phyloP scores from a whole-genome alignment of 345 rosid species.

The Trapa bicornis region DNA sequence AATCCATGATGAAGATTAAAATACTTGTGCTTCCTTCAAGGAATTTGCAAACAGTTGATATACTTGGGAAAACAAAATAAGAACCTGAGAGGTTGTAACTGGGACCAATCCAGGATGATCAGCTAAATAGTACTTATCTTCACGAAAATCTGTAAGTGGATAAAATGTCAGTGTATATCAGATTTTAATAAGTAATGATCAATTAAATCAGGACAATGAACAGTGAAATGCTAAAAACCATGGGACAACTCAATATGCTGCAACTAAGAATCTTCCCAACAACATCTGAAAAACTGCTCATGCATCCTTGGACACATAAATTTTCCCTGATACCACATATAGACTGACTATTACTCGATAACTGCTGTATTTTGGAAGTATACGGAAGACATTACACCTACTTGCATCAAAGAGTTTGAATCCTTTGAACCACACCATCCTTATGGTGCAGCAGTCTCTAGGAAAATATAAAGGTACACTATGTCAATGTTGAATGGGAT shows the following conservation, averaged over 20 bases:
- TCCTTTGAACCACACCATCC: too few relatives aligned
- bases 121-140: constrained; percentile 83
- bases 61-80: constrained; percentile 6
- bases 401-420: too few relatives aligned
- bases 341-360: not conserved
- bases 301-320: not conserved
- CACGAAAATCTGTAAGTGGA: constrained; percentile 69
- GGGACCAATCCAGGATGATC: constrained; percentile 93
- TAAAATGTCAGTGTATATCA: not conserved
- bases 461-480: too few relatives aligned
- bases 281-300: not conserved
- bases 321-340: not conserved
- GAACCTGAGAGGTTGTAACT: constrained; percentile 84
- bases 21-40: not conserved
- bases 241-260: not conserved
- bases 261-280: not conserved
- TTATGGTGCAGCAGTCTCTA: too few relatives aligned
- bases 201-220: not conserved
- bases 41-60: not conserved
- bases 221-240: not conserved
- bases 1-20: not conserved
- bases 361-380: not conserved
- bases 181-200: not conserved
- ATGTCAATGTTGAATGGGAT: too few relatives aligned
- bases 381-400: not conserved